Conservation (phyloP, 306 rosid genomes). For the Senna siamea region DNA sequence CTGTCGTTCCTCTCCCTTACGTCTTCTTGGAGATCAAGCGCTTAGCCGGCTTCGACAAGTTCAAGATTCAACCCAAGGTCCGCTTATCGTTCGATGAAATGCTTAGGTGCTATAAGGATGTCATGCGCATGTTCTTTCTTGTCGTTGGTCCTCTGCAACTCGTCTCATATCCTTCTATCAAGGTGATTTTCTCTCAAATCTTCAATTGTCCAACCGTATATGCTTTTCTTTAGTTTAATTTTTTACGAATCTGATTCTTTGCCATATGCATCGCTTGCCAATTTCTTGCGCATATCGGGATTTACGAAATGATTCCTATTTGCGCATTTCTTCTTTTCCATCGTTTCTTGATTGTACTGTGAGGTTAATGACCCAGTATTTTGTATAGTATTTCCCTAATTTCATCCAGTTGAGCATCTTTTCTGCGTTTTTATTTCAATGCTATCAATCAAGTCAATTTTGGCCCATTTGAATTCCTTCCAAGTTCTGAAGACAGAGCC, state of each 20-base stretch:
- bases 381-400: background rate
- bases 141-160: constrained; percentile 74
- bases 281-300: background rate
- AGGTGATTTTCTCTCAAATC: constrained; percentile 43
- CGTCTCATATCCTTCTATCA: constrained; percentile 68
- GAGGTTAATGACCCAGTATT: background rate
- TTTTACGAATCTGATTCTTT: background rate
- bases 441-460: background rate
- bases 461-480: background rate
- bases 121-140: constrained; percentile 57
- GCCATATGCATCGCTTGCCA: background rate
- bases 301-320: no score
- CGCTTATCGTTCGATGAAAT: constrained; percentile 58
- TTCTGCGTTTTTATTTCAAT: background rate
- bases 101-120: constrained; percentile 63
- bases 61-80: constrained; percentile 77
- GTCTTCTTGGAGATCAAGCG: constrained; percentile 52
- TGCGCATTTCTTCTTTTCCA: no score
- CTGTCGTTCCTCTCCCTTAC: constrained; percentile 69
- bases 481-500: background rate
- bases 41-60: constrained; percentile 46
- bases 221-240: background rate
- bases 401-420: background rate
- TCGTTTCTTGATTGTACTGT: no score
- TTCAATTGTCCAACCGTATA: background rate